Evolutionary conservation across 441 rosid genomes (phyloP), one percentile per base, ranked within the genome.

Genomic region (Melastoma candidum): DNA sequence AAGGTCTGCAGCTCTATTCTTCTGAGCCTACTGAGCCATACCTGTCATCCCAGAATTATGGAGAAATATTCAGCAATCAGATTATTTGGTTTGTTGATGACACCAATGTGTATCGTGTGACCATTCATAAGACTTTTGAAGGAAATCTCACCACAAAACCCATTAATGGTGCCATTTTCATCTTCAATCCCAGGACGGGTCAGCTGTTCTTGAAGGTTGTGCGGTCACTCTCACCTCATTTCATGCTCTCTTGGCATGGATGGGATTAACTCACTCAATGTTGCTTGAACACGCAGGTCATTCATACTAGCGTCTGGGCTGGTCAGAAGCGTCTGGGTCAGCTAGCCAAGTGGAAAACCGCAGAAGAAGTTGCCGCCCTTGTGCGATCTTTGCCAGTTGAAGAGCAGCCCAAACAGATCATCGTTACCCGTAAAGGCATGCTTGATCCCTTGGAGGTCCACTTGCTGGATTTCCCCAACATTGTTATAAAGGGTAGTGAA

Each of bases 251-350:
- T 0, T 0, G 3, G 12, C 11, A n/a, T 25, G 10, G 50, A 22
- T 25, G 44, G 32, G 36, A 25, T 36, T 26, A 24, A 25, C 32
- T 7, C 7, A 13, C 13, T 27, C 32, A 12, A 7, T 54, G 44
- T 17, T 17, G 22, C 22, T 53, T 61, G 56, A 39, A 32, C 48
- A 49, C 76, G 57, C 76, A 90, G 97, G 97, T 90, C 56, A 94
- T 90, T 68, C 97, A 90, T 69, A 90, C 99, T 53, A 90, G 99
- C 61, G 97, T 90, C 3, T 85, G 96, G 97, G 99, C 96, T 49
- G 96, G 99, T 66, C 99, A 94, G 77, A 94, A 90, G 75, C 99
- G 97, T 83, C 95, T 94, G 46, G 96, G 99, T 59, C 97, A 94
- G 75, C 83, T 90, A 57, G 95, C 97, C 5, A 87, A 87, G 70